These are phyloP conservation scores for Posidonia oceanica DNA, from an alignment of 116 monocot species.

Conservation along the genomic window DNA sequence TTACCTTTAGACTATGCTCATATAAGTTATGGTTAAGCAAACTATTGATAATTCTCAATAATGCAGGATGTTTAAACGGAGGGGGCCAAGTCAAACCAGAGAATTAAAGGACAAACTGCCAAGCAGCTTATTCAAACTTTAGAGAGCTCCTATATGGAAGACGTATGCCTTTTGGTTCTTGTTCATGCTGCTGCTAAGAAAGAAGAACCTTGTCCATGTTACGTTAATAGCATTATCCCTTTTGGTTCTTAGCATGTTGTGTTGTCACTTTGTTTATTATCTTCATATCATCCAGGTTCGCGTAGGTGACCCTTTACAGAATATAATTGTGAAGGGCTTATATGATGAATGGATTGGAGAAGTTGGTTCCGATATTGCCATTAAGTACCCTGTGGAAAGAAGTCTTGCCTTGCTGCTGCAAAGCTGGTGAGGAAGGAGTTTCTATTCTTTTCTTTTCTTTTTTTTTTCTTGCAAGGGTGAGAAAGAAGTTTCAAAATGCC, in stretches of 20 bases:
- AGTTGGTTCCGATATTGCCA: constrained; percentile 75
- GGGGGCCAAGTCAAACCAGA: constrained; percentile 88
- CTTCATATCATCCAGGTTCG: constrained; percentile 29
- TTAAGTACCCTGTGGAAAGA: constrained; percentile 60
- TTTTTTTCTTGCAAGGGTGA: too few relatives aligned
- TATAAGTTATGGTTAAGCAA: too few relatives aligned
- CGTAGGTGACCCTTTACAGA: constrained; percentile 51
- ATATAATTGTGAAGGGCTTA: constrained; percentile 47
- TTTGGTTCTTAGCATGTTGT: too few relatives aligned
- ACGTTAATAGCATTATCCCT: too few relatives aligned
- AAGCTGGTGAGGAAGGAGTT: constrained; percentile 50
- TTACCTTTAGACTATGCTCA: neutral
- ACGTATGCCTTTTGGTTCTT: constrained; percentile 30
- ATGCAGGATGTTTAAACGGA: constrained; percentile 85
- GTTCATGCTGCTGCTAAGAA: neutral
- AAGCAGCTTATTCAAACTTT: constrained; percentile 52
- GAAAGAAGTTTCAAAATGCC: too few relatives aligned
- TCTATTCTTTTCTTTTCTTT: too few relatives aligned
- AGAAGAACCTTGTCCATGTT: too few relatives aligned
- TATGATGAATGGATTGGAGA: constrained; percentile 81
- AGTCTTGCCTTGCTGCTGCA: constrained; percentile 53
- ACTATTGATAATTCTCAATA: constrained; percentile 2
- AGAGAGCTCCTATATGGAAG: constrained; percentile 64
- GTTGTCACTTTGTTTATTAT: neutral
- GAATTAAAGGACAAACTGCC: constrained; percentile 53